Evolutionary conservation across 2,329 filamentous ascomycete genomes (phyloP).

Genomic region (Penicillium sp.): DNA sequence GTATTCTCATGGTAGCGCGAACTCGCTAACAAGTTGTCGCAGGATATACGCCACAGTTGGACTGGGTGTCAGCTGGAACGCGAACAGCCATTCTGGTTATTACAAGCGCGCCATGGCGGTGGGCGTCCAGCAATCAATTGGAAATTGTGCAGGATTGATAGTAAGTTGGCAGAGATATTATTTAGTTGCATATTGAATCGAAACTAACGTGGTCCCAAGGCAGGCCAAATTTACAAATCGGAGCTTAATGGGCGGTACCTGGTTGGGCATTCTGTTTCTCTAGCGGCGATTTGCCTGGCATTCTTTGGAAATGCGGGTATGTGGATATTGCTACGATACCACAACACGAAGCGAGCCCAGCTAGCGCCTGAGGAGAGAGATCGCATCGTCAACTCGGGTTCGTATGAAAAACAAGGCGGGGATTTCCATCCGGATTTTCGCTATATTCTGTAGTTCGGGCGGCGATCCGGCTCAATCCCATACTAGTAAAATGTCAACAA

Average conservation of each 20-base stretch:
- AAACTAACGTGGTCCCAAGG: slow-evolving; percentile 8
- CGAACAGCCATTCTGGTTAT: slow-evolving; percentile 15
- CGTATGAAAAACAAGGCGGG: slow-evolving; percentile 15
- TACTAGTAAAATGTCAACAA: neutral
- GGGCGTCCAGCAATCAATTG: slow-evolving; percentile 14
- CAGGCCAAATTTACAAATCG: slow-evolving; percentile 17
- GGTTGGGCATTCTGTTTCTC: slow-evolving; percentile 13
- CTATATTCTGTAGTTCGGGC: slow-evolving; percentile 11
- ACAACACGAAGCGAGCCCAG: slow-evolving; percentile 13
- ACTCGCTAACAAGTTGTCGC: neutral
- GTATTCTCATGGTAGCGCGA: neutral
- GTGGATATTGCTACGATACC: slow-evolving; percentile 10
- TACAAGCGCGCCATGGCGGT: slow-evolving; percentile 17
- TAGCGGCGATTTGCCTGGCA: slow-evolving; percentile 12
- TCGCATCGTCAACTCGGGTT: slow-evolving; percentile 6
- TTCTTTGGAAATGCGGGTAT: slow-evolving; percentile 12
- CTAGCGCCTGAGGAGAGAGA: slow-evolving; percentile 11
- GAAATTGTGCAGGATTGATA: slow-evolving; percentile 14
- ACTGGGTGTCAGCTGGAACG: slow-evolving; percentile 16
- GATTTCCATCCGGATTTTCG: slow-evolving; percentile 16
- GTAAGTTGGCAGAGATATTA: neutral
- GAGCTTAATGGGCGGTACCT: slow-evolving; percentile 11
- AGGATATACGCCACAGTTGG: slow-evolving; percentile 15
- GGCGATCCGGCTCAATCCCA: neutral
- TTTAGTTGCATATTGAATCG: neutral